phyloP scores from a whole-genome alignment of 2,329 filamentous ascomycete species.

The Sclerotinia minor region DNA sequence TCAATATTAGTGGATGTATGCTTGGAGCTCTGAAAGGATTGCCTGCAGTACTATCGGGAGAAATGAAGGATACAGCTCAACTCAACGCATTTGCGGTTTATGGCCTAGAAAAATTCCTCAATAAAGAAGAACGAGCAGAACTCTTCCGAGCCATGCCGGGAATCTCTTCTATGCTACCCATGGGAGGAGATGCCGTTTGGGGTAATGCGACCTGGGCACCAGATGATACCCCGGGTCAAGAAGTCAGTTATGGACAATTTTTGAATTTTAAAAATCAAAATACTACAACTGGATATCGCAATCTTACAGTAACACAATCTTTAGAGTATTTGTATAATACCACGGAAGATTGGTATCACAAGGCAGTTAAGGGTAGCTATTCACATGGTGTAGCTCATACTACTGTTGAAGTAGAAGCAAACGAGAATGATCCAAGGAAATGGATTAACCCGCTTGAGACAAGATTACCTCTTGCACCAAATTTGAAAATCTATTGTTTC shows the following conservation, averaged over 20 bases:
- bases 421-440: conserved; percentile 73
- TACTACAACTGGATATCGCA: conserved; percentile 63
- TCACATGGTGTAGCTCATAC: conserved; percentile 87
- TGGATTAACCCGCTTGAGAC: conserved; percentile 97
- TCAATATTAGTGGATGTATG: conserved; percentile 98
- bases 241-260: conserved; percentile 74
- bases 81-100: conserved; percentile 96
- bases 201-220: conserved; percentile 85
- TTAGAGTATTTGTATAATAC: conserved; percentile 75
- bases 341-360: conserved; percentile 81
- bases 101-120: conserved; percentile 92
- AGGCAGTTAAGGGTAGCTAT: conserved; percentile 72
- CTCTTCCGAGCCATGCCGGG: conserved; percentile 97
- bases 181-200: conserved; percentile 94
- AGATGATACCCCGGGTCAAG: conserved; percentile 76
- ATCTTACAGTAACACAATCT: conserved; percentile 78
- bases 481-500: conserved; percentile 94
- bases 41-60: conserved; percentile 86
- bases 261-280: conserved; percentile 78
- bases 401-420: conserved; percentile 74
- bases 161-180: conserved; percentile 92
- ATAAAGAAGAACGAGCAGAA: conserved; percentile 84
- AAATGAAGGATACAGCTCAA: conserved; percentile 98
- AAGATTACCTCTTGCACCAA: conserved; percentile 80
- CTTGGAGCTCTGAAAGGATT: conserved; percentile 89